Evolutionary conservation across 2,329 filamentous ascomycete genomes (phyloP).

Genomic region (Ceratocystis variospora): DNA sequence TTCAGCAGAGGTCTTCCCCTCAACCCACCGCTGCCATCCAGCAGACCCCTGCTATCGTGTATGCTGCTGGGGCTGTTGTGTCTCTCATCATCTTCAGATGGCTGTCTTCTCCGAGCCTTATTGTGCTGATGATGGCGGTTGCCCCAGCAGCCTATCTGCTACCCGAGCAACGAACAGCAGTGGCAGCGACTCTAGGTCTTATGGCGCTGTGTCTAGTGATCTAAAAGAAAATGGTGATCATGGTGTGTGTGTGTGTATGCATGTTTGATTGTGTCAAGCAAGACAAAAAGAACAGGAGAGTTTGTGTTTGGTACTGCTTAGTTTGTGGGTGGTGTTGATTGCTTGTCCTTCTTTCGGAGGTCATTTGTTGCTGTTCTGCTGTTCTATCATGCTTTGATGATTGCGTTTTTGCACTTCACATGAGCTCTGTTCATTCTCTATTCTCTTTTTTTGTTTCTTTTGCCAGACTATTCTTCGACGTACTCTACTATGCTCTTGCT

Average conservation of each 20-base stretch:
- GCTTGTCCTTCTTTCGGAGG: slow-evolving; percentile 1
- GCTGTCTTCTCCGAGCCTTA: neutral
- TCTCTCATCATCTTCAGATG: slow-evolving; percentile 2
- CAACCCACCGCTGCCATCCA: slow-evolving; percentile 1
- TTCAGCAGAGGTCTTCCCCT: slow-evolving; percentile 13
- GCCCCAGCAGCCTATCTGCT: neutral
- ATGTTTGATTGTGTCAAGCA: slow-evolving; percentile 8
- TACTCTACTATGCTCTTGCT: neutral
- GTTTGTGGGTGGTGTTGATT: neutral
- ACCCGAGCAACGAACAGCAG: slow-evolving; percentile 4
- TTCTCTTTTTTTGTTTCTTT: neutral
- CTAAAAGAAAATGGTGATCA: slow-evolving; percentile 5
- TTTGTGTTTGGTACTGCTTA: slow-evolving; percentile 7
- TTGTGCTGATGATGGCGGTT: slow-evolving; percentile 10
- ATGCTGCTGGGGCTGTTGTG: neutral
- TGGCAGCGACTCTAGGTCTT: slow-evolving; percentile 3
- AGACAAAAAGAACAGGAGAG: neutral
- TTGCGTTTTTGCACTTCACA: slow-evolving; percentile 2
- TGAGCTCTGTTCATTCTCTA: neutral
- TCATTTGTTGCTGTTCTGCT: neutral
- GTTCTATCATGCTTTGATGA: neutral
- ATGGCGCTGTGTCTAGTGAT: slow-evolving; percentile 12
- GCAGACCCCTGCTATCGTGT: neutral
- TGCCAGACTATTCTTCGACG: neutral
- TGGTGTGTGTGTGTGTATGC: slow-evolving; percentile 2